Conservation (phyloP, 2,329 filamentous ascomycete genomes). For the Penicillium sumatraense region DNA sequence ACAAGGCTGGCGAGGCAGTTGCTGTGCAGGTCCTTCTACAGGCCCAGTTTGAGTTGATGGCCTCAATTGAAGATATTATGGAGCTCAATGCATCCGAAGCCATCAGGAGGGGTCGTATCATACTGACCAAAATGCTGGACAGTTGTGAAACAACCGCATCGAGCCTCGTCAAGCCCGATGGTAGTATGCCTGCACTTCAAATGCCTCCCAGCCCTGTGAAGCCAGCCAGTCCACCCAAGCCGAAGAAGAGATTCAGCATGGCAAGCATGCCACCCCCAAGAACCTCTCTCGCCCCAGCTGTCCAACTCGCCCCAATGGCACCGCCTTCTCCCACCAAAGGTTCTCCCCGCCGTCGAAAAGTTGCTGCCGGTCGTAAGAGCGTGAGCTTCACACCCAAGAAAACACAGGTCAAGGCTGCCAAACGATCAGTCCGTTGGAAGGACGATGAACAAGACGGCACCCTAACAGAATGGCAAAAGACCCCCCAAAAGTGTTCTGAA, state of each 20-base stretch:
- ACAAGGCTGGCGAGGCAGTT: conserved; percentile 76
- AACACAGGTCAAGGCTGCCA: conserved; percentile 63
- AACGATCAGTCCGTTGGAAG: conserved; percentile 86
- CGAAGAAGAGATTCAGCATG: conserved; percentile 60
- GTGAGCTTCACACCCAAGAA: conserved; percentile 83
- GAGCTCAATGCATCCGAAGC: conserved; percentile 84
- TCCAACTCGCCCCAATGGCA: conserved; percentile 37
- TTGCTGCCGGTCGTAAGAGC: conserved; percentile 66
- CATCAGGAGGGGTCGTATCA: conserved; percentile 74
- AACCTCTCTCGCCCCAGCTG: conserved; percentile 29
- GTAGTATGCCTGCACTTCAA: conserved; percentile 59
- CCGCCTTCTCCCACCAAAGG: conserved; percentile 70
- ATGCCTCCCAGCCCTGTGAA: conserved; percentile 69
- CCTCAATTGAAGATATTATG: conserved; percentile 80
- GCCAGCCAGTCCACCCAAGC: conserved; percentile 73
- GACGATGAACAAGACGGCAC: conserved; percentile 87
- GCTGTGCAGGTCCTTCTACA: conserved; percentile 82
- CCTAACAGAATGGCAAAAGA: conserved; percentile 88
- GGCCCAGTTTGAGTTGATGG: conserved; percentile 89
- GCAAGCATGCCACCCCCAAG: conserved; percentile 34
- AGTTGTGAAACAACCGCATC: conserved; percentile 74
- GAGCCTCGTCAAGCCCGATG: conserved; percentile 90
- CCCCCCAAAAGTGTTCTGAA: conserved; percentile 71
- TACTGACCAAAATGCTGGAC: conserved; percentile 78
- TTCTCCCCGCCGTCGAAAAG: conserved; percentile 80